phyloP scores from a whole-genome alignment of 2,329 filamentous ascomycete species.

The Pseudogymnoascus sp. region DNA sequence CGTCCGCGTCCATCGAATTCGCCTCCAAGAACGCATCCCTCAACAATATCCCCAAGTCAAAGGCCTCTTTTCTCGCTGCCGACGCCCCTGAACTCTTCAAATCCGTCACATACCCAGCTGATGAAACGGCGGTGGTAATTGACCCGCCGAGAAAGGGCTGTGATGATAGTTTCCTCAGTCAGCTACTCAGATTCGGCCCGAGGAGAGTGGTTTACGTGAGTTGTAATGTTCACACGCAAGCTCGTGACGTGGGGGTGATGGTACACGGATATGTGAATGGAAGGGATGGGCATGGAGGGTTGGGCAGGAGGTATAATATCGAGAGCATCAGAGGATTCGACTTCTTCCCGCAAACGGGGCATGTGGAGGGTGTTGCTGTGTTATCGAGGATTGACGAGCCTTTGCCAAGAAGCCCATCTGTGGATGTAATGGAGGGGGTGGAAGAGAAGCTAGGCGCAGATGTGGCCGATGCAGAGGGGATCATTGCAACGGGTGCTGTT shows the following conservation, averaged over 20 bases:
- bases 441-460: background rate
- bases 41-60: constrained; percentile 61
- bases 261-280: constrained; percentile 58
- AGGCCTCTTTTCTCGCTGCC: constrained; percentile 80
- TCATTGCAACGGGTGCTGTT: constrained; percentile 3
- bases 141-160: constrained; percentile 97
- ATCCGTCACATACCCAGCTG: constrained; percentile 62
- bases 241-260: constrained; percentile 81
- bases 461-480: constrained; percentile 6
- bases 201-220: constrained; percentile 84
- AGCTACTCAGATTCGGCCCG: constrained; percentile 73
- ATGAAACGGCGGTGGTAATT: constrained; percentile 87
- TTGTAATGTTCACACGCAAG: constrained; percentile 97
- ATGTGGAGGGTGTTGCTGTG: constrained; percentile 62
- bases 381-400: constrained; percentile 48
- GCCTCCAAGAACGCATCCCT: constrained; percentile 71
- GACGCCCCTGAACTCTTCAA: constrained; percentile 81
- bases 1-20: constrained; percentile 66
- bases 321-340: constrained; percentile 91
- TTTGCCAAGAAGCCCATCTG: background rate
- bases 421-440: background rate
- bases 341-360: constrained; percentile 85
- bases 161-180: constrained; percentile 72
- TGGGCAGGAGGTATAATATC: constrained; percentile 61
- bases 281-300: constrained; percentile 8